A percentile compares a stretch with the other conserved stretches of the same genome.
Evolutionary conservation across 2,329 filamentous ascomycete species (phyloP).

Genomic region (Cladophialophora exuberans): DNA sequence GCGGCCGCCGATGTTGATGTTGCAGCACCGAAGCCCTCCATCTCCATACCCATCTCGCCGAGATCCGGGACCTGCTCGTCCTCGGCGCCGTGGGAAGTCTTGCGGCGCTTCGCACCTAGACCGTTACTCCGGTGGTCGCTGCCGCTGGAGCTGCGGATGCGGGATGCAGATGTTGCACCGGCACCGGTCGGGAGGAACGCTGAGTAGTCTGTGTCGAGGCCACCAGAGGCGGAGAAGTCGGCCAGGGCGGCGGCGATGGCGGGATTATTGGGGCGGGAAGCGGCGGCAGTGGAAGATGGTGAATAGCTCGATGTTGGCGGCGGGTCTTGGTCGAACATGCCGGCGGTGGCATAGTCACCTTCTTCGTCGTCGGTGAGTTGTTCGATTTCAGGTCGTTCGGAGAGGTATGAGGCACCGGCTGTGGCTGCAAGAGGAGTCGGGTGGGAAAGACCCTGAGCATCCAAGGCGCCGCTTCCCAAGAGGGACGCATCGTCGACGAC

Average conservation of each 20-base stretch:
- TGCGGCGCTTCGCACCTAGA: slow-evolving; percentile 51
- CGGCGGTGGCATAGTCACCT: slow-evolving; percentile 4
- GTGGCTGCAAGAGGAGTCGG: slow-evolving; percentile 5
- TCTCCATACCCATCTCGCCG: slow-evolving; percentile 33
- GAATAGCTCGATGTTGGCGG: not conserved
- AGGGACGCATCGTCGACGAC: slow-evolving; percentile 29
- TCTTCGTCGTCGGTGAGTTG: slow-evolving; percentile 32
- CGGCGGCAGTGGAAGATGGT: not conserved
- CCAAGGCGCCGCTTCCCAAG: slow-evolving; percentile 37
- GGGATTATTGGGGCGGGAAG: slow-evolving; percentile 22
- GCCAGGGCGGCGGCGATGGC: slow-evolving; percentile 30
- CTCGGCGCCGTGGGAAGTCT: slow-evolving; percentile 46
- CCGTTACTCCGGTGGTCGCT: slow-evolving; percentile 23
- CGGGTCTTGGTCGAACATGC: slow-evolving; percentile 8
- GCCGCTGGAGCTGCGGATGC: slow-evolving; percentile 1
- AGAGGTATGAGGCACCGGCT: slow-evolving; percentile 10
- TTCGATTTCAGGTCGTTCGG: slow-evolving; percentile 31
- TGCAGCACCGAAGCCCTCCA: slow-evolving; percentile 18
- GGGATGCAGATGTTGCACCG: not conserved
- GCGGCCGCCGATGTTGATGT: not conserved
- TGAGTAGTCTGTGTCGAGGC: slow-evolving; percentile 15
- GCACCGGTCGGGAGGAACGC: slow-evolving; percentile 4
- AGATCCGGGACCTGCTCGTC: slow-evolving; percentile 47
- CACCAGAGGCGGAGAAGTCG: slow-evolving; percentile 18
- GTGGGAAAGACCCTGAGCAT: slow-evolving; percentile 37